phyloP scores from a whole-genome alignment of 2,329 filamentous ascomycete genomes.

The Ophiostoma angusticollis region DNA sequence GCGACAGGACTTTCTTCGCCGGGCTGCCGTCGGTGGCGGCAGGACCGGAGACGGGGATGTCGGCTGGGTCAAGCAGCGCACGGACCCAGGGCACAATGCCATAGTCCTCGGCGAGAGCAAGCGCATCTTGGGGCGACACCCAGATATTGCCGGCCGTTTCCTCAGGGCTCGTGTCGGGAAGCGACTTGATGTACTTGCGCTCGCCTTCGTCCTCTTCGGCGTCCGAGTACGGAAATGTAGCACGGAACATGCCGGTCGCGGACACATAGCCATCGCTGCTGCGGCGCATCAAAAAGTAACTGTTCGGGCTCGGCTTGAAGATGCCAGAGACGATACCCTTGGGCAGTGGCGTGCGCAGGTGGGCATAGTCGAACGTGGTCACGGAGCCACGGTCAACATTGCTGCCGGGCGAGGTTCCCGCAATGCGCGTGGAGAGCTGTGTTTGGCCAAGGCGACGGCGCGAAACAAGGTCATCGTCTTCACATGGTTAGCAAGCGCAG shows the following conservation, averaged over 20 bases:
- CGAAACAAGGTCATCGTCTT: slow-evolving; percentile 63
- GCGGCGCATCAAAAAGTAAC: slow-evolving; percentile 92
- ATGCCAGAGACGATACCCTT: slow-evolving; percentile 88
- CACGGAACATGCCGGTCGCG: slow-evolving; percentile 87
- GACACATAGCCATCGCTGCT: slow-evolving; percentile 76
- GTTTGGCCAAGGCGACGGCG: slow-evolving; percentile 87
- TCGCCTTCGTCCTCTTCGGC: slow-evolving; percentile 60
- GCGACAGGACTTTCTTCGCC: slow-evolving; percentile 64
- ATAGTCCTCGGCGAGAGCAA: slow-evolving; percentile 78
- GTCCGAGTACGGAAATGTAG: slow-evolving; percentile 69
- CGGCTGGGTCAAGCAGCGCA: slow-evolving; percentile 79
- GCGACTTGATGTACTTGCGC: slow-evolving; percentile 72
- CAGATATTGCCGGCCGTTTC: slow-evolving; percentile 96
- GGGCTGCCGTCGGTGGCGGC: slow-evolving; percentile 42
- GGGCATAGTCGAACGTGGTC: slow-evolving; percentile 88
- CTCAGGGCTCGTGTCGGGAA: slow-evolving; percentile 69
- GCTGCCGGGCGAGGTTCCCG: slow-evolving; percentile 55
- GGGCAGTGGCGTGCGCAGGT: slow-evolving; percentile 82
- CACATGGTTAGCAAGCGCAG: not conserved
- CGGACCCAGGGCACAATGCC: slow-evolving; percentile 75
- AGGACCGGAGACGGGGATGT: slow-evolving; percentile 43
- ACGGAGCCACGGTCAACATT: slow-evolving; percentile 61
- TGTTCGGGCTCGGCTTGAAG: slow-evolving; percentile 77
- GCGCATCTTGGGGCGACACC: slow-evolving; percentile 74
- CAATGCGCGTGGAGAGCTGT: slow-evolving; percentile 70